phyloP scores from a whole-genome alignment of 192 early-diverging fungal species.

The Podila epigama region DNA sequence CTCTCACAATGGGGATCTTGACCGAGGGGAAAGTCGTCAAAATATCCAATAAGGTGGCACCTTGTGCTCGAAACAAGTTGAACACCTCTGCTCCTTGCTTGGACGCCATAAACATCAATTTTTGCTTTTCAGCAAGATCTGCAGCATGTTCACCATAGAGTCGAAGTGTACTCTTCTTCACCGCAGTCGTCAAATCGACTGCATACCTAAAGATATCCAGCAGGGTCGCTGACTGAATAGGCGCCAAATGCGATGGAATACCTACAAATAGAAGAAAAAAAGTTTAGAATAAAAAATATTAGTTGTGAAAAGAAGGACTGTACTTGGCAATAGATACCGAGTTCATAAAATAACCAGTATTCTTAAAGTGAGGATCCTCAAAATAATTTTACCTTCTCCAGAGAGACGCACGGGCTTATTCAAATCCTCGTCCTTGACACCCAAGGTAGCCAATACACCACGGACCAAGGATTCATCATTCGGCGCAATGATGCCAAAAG shows the following conservation, averaged over 20 bases:
- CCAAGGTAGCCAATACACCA: constrained; percentile 67
- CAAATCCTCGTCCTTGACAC: constrained; percentile 49
- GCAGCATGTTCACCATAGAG: constrained; percentile 81
- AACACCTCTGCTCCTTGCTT: constrained; percentile 76
- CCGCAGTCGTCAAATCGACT: constrained; percentile 75
- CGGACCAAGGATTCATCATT: constrained; percentile 77
- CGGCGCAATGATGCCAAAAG: constrained; percentile 90
- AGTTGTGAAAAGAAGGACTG: no score
- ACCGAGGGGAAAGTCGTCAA: constrained; percentile 82
- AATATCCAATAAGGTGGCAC: constrained; percentile 82
- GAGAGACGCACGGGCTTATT: constrained; percentile 46
- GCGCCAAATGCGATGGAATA: constrained; percentile 61
- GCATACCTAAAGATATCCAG: constrained; percentile 76
- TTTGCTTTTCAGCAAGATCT: constrained; percentile 73
- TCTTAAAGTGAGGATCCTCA: background rate
- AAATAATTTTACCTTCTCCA: constrained; percentile 36
- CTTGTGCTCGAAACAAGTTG: constrained; percentile 69
- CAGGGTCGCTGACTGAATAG: constrained; percentile 53
- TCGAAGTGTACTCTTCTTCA: constrained; percentile 85
- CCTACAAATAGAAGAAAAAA: constrained; percentile 16
- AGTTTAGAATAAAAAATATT: background rate
- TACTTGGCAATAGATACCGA: no score
- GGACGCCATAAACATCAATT: constrained; percentile 81
- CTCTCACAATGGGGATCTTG: constrained; percentile 66
- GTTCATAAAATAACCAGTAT: background rate